Conservation (phyloP, 805 yeast genomes). For the Lipomyces starkeyi region DNA sequence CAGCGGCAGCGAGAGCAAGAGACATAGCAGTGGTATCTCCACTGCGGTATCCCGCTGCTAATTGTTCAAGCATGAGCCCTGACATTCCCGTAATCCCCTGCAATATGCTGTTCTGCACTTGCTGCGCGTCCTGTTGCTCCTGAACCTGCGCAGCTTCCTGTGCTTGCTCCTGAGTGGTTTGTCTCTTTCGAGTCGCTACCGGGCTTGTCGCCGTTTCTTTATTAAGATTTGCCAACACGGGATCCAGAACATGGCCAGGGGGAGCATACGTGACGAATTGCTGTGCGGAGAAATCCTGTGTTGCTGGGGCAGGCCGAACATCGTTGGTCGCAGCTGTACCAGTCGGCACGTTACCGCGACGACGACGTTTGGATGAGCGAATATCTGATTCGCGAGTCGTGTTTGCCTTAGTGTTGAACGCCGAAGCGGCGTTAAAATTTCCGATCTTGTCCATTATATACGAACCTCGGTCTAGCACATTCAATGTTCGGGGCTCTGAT, state of each 20-base stretch:
- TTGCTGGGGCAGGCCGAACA: background rate
- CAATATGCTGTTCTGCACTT: slow-evolving; percentile 1
- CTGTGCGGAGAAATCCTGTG: slow-evolving; percentile 1
- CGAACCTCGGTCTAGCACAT: background rate
- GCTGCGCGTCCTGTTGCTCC: background rate
- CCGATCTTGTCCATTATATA: slow-evolving; percentile 25
- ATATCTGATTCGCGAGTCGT: slow-evolving; percentile 24
- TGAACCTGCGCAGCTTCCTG: background rate
- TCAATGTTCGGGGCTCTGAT: background rate
- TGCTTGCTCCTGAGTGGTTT: background rate
- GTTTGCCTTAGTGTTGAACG: slow-evolving; percentile 24
- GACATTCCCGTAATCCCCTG: slow-evolving; percentile 6
- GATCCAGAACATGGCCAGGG: slow-evolving; percentile 27
- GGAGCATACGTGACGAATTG: slow-evolving; percentile 12
- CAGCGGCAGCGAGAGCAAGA: slow-evolving; percentile 26
- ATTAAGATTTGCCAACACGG: slow-evolving; percentile 26
- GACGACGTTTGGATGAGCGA: slow-evolving; percentile 26
- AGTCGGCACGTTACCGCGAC: slow-evolving; percentile 8
- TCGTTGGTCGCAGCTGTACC: background rate
- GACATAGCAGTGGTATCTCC: slow-evolving; percentile 20
- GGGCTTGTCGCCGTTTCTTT: slow-evolving; percentile 10
- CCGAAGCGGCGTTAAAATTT: slow-evolving; percentile 28
- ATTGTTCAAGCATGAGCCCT: slow-evolving; percentile 15
- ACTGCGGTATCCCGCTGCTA: slow-evolving; percentile 13
- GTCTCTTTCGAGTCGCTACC: slow-evolving; percentile 4